Base-by-base conservation (phyloP, 169 alveolate species). In the Plasmodium blacklocki region DNA sequence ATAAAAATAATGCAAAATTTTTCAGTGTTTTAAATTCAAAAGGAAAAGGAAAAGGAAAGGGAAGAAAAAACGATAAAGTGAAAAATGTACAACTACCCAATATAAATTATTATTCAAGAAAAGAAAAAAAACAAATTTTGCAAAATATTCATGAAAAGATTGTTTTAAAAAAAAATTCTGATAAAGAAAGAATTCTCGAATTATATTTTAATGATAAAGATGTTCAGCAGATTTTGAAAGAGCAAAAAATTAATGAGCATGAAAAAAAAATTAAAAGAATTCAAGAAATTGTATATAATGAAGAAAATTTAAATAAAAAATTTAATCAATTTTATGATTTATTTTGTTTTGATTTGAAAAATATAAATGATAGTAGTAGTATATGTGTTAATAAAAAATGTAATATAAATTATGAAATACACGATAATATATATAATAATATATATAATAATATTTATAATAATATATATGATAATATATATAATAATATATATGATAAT, bases 301-400 rank as follows among this genome's bases (percentile, higher is more conserved):
- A 83, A 83, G 91, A 83, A 43, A 63, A 49, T 9, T 73, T 83
- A 15, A 83, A 68, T 56, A 83, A 39, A 39, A 83, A 83, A 73
- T 83, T 83, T 83, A 67, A 63, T 72, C 68, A 43, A 15, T 83
- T 83, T 62, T 68, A 47, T 73, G 85, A 83, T 68, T 83, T 83
- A 73, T 72, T 83, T 43, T 72, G 45, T 56, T 68, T 68, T 47
- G 68, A 78, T 18, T 54, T 83, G 19, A 66, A 83, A 68, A 83
- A 68, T 45, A 32, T 83, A n/a, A 72, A 68, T 47, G 43, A 54
- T 67, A 56, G 43, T 68, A 56, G 43, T 68, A 50, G 26, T 45
- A 1, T 49, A 11, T 7, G 32, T 18, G 3, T 47, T 23, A 67
- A 67, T 49, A 9, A 56, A 52, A 56, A 60, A 12, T 52, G n/a